A percentile compares a stretch with the other conserved stretches of the same genome.
Evolutionary conservation across 768 basidiomycete species (phyloP).

Genomic region (Collybia nuda): DNA sequence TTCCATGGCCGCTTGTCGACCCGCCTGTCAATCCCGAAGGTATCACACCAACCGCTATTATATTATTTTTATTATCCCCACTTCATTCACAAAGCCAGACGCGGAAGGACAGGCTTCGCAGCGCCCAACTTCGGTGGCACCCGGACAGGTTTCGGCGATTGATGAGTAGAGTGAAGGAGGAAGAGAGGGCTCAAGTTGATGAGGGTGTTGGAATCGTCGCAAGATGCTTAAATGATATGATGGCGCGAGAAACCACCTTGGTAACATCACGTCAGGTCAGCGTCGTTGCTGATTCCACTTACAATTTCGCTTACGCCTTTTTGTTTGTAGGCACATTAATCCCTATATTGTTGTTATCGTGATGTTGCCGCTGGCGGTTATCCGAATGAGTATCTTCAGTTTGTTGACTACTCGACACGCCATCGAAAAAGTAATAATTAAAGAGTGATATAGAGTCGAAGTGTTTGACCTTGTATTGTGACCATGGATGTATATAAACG

Average conservation of each 20-base stretch:
- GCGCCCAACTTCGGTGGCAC: conserved; percentile 75
- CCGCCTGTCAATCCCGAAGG: conserved; percentile 44
- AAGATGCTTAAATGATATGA: conserved; percentile 65
- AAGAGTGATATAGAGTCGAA: too few species aligned
- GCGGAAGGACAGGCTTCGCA: conserved; percentile 64
- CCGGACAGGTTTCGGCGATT: conserved; percentile 73
- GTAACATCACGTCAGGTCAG: too few species aligned
- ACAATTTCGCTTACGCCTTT: too few species aligned
- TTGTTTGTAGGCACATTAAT: too few species aligned
- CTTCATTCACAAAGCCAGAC: conserved; percentile 57
- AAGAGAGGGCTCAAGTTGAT: conserved; percentile 54
- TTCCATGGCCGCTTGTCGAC: conserved; percentile 69
- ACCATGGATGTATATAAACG: too few species aligned
- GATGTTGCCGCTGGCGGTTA: too few species aligned
- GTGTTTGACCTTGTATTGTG: too few species aligned
- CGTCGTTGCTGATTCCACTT: too few species aligned
- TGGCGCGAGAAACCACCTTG: conserved; percentile 35
- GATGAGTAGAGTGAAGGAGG: conserved; percentile 47
- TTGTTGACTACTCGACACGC: too few species aligned
- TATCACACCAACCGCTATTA: conserved; percentile 54
- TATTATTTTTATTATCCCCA: conserved; percentile 63
- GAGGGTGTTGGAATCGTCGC: conserved; percentile 66
- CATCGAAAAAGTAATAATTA: too few species aligned
- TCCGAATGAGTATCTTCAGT: too few species aligned
- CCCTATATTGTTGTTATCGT: too few species aligned